These are phyloP conservation scores for Streptanthus diversifolius DNA, from an alignment of 345 rosid species.

Conservation along the genomic window DNA sequence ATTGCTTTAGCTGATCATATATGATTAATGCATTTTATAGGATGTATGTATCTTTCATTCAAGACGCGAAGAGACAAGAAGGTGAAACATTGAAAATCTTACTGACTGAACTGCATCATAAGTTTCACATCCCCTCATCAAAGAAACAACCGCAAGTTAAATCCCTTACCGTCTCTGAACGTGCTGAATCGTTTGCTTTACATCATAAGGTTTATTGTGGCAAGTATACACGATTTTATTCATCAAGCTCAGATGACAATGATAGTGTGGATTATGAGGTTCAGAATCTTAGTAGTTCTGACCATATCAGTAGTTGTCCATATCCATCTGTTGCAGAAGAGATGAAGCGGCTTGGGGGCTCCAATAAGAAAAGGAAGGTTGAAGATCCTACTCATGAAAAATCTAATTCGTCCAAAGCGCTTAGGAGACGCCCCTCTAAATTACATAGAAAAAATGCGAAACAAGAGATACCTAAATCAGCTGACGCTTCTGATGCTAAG, in stretches of 20 bases:
- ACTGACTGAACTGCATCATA: constrained; percentile 39
- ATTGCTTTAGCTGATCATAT: constrained; percentile 22
- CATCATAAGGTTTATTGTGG: constrained; percentile 53
- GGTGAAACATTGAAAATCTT: constrained; percentile 41
- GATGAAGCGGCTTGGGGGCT: constrained; percentile 64
- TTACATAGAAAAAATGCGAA: constrained; percentile 34
- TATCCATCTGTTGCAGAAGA: constrained; percentile 91
- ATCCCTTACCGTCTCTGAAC: constrained; percentile 53
- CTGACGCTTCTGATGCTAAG: constrained; percentile 31
- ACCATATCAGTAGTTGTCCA: constrained; percentile 67
- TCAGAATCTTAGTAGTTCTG: constrained; percentile 36
- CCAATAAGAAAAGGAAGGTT: constrained; percentile 38
- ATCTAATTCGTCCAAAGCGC: constrained; percentile 32
- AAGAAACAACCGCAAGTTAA: constrained; percentile 48
- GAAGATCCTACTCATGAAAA: constrained; percentile 36
- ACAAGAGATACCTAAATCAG: constrained; percentile 31
- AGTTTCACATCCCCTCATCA: constrained; percentile 41
- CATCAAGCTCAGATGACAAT: constrained; percentile 67
- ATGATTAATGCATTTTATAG: constrained; percentile 38
- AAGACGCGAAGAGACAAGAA: constrained; percentile 56
- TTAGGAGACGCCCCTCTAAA: constrained; percentile 33
- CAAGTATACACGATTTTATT: constrained; percentile 61
- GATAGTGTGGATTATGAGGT: constrained; percentile 40
- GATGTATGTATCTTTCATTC: constrained; percentile 61
- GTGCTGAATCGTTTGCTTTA: constrained; percentile 61